Evolutionary conservation across 768 basidiomycete genomes (phyloP).

Genomic region (Hygrocybe coccinea): DNA sequence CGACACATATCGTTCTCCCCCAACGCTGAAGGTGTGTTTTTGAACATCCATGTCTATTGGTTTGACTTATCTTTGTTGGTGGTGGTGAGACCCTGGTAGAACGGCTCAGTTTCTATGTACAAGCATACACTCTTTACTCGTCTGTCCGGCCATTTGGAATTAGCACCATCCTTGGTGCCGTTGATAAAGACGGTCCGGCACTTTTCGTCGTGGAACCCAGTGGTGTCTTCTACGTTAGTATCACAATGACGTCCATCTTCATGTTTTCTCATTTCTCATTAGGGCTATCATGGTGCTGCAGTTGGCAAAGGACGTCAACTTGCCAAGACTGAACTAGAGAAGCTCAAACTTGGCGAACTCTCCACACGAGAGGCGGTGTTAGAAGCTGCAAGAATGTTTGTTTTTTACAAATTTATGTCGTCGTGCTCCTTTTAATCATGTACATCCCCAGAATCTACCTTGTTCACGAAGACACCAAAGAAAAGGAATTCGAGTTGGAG

Average conservation of each 20-base stretch:
- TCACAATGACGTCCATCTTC: background rate
- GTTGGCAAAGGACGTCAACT: slow-evolving; percentile 97
- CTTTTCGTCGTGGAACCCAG: slow-evolving; percentile 93
- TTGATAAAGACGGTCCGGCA: slow-evolving; percentile 83
- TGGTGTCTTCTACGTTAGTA: slow-evolving; percentile 79
- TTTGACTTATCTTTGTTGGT: background rate
- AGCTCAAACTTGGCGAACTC: slow-evolving; percentile 80
- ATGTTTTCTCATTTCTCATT: background rate
- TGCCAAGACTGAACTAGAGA: slow-evolving; percentile 97
- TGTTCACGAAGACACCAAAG: slow-evolving; percentile 96
- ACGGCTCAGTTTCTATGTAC: slow-evolving; percentile 83
- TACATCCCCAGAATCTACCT: slow-evolving; percentile 76
- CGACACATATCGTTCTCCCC: slow-evolving; percentile 64
- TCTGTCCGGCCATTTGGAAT: slow-evolving; percentile 97
- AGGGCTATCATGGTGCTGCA: slow-evolving; percentile 97
- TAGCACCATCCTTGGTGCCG: slow-evolving; percentile 83
- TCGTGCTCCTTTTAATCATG: background rate
- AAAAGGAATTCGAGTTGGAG: slow-evolving; percentile 97
- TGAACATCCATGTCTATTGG: background rate
- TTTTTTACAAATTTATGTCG: slow-evolving; percentile 9
- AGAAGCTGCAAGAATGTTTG: slow-evolving; percentile 94
- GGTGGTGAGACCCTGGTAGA: slow-evolving; percentile 44
- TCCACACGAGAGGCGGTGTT: slow-evolving; percentile 79
- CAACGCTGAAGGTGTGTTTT: slow-evolving; percentile 68
- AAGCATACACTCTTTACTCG: slow-evolving; percentile 95